Base-by-base conservation (phyloP, 345 rosid species). In the Melaleuca quinquenervia region DNA sequence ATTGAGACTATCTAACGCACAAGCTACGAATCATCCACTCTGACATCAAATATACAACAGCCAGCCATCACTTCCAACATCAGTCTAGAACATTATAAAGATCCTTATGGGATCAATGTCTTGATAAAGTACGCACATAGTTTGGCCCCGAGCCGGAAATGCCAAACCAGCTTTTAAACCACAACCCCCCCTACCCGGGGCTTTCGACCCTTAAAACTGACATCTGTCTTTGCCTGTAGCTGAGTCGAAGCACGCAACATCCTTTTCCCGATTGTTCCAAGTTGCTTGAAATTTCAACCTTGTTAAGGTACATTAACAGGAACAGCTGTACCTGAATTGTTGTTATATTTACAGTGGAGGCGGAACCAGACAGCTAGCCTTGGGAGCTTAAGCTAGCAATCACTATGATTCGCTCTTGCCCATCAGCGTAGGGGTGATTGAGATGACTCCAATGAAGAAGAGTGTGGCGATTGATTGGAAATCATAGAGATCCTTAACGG, bases 381-480 rank as follows among this genome's bases (percentile, higher is more conserved):
- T 29, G 82, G 76, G 83, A 50, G 44, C n/a, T 32, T 53, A 52
- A 26, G 56, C 48, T 6, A 16, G 54, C 45, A 56, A 50, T 21
- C 5, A n/a, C 91, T 90, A 89, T 52, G 91, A 64, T 84, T 90
- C 85, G 55, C 74, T 88, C 94, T 94, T 93, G 92, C 90, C 89
- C 84, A 97, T 91, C 32, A 96, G 85, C 0, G 97, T 94, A 16
- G 99, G 99, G 78, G 96, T 93, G 82, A 97, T 90, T 7, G 97
- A 92, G 88, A 93, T 89, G 62, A 93, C 85, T 53, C 98, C 98
- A 3, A 97, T 96, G 32, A 97, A 91, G 91, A 93, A 93, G 78
- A 97, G 89, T 16, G 97, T 90, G 16, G 97, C 98, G n/a, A 96
- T 88, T 5, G 98, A 96, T 84, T 93, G 95, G 90, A 97, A 93